Conservation (phyloP, 371 early-diverging fungal species). For the Zopfochytrium polystomum region DNA sequence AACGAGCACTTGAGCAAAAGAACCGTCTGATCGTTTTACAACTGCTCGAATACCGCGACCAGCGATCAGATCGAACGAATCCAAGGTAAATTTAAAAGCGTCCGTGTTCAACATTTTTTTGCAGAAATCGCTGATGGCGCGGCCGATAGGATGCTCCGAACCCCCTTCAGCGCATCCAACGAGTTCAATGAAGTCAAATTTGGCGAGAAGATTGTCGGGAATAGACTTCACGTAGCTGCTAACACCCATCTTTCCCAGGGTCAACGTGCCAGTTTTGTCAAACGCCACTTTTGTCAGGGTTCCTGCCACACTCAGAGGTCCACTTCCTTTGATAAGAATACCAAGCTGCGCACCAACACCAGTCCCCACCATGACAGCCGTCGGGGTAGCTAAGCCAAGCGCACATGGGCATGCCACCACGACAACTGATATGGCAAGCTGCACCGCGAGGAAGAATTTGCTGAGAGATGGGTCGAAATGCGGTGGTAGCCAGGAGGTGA, state of each 20-base stretch:
- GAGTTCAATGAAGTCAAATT: slow-evolving; percentile 46
- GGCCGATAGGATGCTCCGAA: slow-evolving; percentile 88
- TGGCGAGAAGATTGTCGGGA: not conserved
- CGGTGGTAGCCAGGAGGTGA: slow-evolving; percentile 43
- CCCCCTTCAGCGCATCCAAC: slow-evolving; percentile 75
- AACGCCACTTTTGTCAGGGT: slow-evolving; percentile 82
- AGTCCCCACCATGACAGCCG: slow-evolving; percentile 97
- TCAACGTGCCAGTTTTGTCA: slow-evolving; percentile 97
- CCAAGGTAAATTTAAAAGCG: slow-evolving; percentile 15
- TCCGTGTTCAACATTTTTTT: slow-evolving; percentile 36
- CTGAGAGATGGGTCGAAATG: slow-evolving; percentile 60
- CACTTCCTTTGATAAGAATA: slow-evolving; percentile 84
- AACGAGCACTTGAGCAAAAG: slow-evolving; percentile 50
- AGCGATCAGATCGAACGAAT: slow-evolving; percentile 65
- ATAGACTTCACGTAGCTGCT: not conserved
- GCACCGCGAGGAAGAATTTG: slow-evolving; percentile 55
- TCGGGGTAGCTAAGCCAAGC: slow-evolving; percentile 91
- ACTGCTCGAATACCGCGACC: slow-evolving; percentile 70
- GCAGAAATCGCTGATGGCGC: slow-evolving; percentile 66
- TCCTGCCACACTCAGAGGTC: slow-evolving; percentile 77
- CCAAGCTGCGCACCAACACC: slow-evolving; percentile 91
- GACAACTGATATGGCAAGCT: slow-evolving; percentile 78
- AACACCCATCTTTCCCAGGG: slow-evolving; percentile 78
- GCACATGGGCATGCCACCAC: slow-evolving; percentile 98
- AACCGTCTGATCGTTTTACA: slow-evolving; percentile 1